phyloP scores from a whole-genome alignment of 805 yeast genomes.

The Monosporozyma servazzii region DNA sequence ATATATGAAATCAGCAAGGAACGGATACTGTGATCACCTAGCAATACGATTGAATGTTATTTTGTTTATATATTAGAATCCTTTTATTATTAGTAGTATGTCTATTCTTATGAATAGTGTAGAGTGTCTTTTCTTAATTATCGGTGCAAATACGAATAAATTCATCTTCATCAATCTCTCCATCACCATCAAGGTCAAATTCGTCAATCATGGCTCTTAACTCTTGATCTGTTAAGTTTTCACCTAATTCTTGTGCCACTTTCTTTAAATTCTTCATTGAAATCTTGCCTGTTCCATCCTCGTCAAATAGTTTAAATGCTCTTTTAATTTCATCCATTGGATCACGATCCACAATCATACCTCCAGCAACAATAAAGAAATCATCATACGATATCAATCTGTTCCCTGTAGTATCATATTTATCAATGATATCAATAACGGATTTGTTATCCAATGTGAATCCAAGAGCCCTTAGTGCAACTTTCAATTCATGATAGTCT shows the following conservation, averaged over 20 bases:
- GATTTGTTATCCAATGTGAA: conserved; percentile 73
- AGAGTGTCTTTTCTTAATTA: conserved; percentile 27
- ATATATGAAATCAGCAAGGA: not conserved
- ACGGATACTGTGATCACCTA: not conserved
- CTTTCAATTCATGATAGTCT: conserved; percentile 89
- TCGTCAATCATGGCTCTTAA: conserved; percentile 95
- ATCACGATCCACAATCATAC: conserved; percentile 74
- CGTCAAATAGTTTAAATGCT: conserved; percentile 85
- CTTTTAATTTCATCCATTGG: conserved; percentile 86
- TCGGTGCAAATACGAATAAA: conserved; percentile 84
- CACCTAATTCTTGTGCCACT: conserved; percentile 89
- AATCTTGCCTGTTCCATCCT: conserved; percentile 79
- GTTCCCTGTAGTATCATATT: conserved; percentile 56
- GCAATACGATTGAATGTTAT: not conserved
- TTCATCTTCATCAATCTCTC: conserved; percentile 86
- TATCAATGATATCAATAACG: conserved; percentile 66
- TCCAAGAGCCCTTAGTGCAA: conserved; percentile 89
- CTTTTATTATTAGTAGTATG: not conserved
- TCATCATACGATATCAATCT: conserved; percentile 73
- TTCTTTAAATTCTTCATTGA: conserved; percentile 72
- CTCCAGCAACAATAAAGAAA: conserved; percentile 65
- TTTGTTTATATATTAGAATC: not conserved
- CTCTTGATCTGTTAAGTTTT: conserved; percentile 85
- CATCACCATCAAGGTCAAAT: conserved; percentile 93
- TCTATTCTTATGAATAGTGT: not conserved